These are phyloP conservation scores for Calycina herbarum DNA, from an alignment of 2,329 filamentous ascomycete species.

Conservation along the genomic window DNA sequence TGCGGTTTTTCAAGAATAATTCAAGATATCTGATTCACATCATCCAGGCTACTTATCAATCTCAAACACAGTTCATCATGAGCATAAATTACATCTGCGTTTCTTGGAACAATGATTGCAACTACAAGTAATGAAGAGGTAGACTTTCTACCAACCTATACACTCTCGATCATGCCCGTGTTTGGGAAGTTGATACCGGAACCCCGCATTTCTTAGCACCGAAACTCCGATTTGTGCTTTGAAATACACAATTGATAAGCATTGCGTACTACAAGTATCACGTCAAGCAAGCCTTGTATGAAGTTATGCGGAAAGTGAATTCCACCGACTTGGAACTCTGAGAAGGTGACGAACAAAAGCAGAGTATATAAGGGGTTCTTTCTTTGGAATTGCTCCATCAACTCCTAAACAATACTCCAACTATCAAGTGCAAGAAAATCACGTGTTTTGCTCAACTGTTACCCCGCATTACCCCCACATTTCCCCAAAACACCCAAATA, in stretches of 20 bases:
- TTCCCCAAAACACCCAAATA: background rate
- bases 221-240: constrained; percentile 2
- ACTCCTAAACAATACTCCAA: background rate
- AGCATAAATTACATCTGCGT: no score
- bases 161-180: background rate
- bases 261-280: background rate
- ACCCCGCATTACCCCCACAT: background rate
- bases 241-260: background rate
- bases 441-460: background rate
- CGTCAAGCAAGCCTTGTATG: background rate
- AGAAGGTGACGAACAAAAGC: background rate
- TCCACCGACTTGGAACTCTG: background rate
- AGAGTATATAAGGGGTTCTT: background rate
- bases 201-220: background rate
- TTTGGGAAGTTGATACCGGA: no score
- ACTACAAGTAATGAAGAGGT: no score
- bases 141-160: background rate
- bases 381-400: background rate
- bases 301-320: background rate
- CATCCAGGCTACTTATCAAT: no score
- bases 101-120: no score
- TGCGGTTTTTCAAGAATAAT: no score
- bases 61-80: no score
- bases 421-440: background rate
- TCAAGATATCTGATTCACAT: no score